phyloP scores from a whole-genome alignment of 2,329 filamentous ascomycete genomes.

The Aspergillus ruber region DNA sequence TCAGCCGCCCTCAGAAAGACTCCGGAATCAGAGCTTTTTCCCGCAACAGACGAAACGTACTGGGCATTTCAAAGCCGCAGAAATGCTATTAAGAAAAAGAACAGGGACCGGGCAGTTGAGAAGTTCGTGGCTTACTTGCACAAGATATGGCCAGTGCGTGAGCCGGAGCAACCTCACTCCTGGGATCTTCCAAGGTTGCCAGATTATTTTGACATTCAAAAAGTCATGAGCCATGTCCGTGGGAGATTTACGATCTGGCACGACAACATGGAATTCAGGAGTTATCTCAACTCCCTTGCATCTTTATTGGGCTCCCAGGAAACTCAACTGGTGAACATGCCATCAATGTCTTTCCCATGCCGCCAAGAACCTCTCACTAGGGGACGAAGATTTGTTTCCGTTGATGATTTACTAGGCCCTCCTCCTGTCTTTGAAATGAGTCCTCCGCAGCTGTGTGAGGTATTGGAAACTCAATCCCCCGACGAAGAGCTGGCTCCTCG shows the following conservation, averaged over 20 bases:
- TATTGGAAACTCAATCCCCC: background rate
- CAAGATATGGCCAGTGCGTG: conserved; percentile 12
- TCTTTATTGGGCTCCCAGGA: conserved; percentile 3
- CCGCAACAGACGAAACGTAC: conserved; percentile 1
- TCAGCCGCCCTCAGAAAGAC: conserved; percentile 1
- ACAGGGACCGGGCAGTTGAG: conserved; percentile 2
- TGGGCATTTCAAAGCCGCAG: conserved; percentile 6
- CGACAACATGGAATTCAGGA: conserved; percentile 17
- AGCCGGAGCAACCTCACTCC: conserved; percentile 10
- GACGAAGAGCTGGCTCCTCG: background rate
- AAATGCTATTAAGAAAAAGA: conserved; percentile 2
- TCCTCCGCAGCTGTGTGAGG: background rate
- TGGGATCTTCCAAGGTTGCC: conserved; percentile 7
- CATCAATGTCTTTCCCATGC: background rate
- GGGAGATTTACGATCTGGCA: conserved; percentile 18
- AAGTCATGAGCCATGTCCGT: conserved; percentile 7
- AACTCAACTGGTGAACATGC: conserved; percentile 4
- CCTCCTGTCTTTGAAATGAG: conserved; percentile 5
- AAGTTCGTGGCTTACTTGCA: conserved; percentile 5
- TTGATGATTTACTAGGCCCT: conserved; percentile 4
- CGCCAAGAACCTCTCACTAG: background rate
- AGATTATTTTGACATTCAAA: conserved; percentile 11
- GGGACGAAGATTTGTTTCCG: conserved; percentile 1
- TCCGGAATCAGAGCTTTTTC: conserved; percentile 7
- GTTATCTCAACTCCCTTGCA: conserved; percentile 18